phyloP scores from a whole-genome alignment of 176 grass and related monocot species.

The Avena atlantica region DNA sequence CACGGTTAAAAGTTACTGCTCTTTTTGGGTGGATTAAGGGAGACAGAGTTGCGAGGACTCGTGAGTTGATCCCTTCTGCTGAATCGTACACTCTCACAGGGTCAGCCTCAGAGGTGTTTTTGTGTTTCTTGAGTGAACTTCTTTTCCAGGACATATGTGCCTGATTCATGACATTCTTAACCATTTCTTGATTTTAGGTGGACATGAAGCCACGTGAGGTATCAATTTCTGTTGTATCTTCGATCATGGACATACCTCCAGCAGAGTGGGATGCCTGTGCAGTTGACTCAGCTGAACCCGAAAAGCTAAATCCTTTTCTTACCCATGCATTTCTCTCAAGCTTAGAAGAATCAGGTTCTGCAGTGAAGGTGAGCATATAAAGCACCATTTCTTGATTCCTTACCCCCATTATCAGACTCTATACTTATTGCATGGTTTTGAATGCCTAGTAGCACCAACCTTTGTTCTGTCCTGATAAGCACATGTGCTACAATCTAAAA shows the following conservation, averaged over 20 bases:
- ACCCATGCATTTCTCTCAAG: conserved; percentile 91
- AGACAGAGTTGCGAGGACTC: conserved; percentile 37
- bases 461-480: not conserved
- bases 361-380: conserved; percentile 64
- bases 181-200: conserved; percentile 50
- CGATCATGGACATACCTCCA: conserved; percentile 78
- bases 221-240: conserved; percentile 70
- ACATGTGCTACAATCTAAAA: conserved; percentile 29
- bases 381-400: conserved; percentile 16
- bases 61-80: conserved; percentile 63
- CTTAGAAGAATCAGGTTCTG: conserved; percentile 91
- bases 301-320: conserved; percentile 84
- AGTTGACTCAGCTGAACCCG: conserved; percentile 59
- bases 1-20: conserved; percentile 61
- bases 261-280: conserved; percentile 89
- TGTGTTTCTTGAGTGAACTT: conserved; percentile 45
- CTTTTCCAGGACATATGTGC: conserved; percentile 27
- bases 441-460: not conserved
- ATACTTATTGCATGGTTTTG: conserved; percentile 14
- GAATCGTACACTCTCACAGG: conserved; percentile 67
- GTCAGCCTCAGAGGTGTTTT: conserved; percentile 74
- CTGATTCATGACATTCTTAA: conserved; percentile 41
- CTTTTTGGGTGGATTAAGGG: conserved; percentile 71
- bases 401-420: conserved; percentile 9
- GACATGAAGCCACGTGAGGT: conserved; percentile 54